Evolutionary conservation across 306 rosid genomes (phyloP).

Genomic region (Prosopis cineraria): DNA sequence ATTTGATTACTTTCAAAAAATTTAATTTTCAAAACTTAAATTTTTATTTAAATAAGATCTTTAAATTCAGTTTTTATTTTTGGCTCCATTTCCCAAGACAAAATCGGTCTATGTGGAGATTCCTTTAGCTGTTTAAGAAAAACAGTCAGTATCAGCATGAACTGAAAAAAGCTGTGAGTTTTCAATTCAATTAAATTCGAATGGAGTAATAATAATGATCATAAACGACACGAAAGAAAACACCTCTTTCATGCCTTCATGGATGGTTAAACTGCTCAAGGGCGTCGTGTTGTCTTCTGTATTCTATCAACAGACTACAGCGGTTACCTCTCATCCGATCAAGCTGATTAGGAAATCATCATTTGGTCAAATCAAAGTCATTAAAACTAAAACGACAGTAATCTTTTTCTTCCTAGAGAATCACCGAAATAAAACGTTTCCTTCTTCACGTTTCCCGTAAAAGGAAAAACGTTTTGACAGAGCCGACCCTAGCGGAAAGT

Average conservation of each 20-base stretch:
- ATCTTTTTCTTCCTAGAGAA: not conserved
- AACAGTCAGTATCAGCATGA: not conserved
- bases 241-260: not conserved
- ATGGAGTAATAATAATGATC: not conserved
- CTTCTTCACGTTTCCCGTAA: not conserved
- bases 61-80: too few relatives aligned
- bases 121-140: not conserved
- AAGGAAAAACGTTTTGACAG: not conserved
- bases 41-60: too few relatives aligned
- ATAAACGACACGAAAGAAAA: not conserved
- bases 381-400: not conserved
- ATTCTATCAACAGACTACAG: too few relatives aligned
- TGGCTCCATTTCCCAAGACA: too few relatives aligned
- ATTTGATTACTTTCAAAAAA: too few relatives aligned
- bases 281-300: not conserved
- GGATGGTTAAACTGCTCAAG: too few relatives aligned
- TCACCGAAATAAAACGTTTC: not conserved
- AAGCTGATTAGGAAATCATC: not conserved
- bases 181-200: not conserved
- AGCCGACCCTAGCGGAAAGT: not conserved
- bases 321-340: not conserved
- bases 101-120: not conserved
- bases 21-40: too few relatives aligned
- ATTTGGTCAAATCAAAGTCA: slow-evolving; percentile 6
- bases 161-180: too few relatives aligned